Percentiles rank a stretch among this genome's conserved stretches.
Evolutionary conservation across 495 filamentous ascomycete genomes (phyloP).

Genomic region (Ramalina intermedia): DNA sequence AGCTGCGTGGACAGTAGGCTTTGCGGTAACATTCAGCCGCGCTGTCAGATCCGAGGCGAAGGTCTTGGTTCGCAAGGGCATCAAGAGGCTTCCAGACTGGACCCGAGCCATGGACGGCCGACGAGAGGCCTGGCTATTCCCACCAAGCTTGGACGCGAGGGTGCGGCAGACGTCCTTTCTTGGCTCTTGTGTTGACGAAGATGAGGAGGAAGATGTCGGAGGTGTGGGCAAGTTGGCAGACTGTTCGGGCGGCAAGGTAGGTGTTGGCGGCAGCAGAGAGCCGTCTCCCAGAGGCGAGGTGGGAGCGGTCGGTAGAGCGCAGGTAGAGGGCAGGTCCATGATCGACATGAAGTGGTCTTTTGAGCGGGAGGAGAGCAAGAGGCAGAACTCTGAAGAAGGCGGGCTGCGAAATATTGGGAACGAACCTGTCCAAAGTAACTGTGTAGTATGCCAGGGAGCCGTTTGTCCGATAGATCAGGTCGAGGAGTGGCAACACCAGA

Average conservation of each 20-base stretch:
- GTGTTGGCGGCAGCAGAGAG: slow-evolving; percentile 10
- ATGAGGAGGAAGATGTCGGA: slow-evolving; percentile 36
- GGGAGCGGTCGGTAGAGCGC: slow-evolving; percentile 13
- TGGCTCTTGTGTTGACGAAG: slow-evolving; percentile 37
- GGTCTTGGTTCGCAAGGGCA: slow-evolving; percentile 10
- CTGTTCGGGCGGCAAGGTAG: slow-evolving; percentile 18
- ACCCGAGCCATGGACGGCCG: slow-evolving; percentile 6
- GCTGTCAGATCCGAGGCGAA: slow-evolving; percentile 31
- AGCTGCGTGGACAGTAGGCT: slow-evolving; percentile 49
- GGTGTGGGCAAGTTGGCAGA: slow-evolving; percentile 36
- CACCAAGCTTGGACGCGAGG: neutral
- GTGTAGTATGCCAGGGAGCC: slow-evolving; percentile 72
- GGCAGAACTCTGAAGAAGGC: slow-evolving; percentile 24
- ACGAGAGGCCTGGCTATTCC: neutral
- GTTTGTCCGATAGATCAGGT: slow-evolving; percentile 79
- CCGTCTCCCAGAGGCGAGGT: slow-evolving; percentile 18
- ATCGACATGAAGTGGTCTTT: slow-evolving; percentile 11
- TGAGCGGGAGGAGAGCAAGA: slow-evolving; percentile 23
- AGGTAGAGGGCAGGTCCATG: neutral
- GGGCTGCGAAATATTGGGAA: slow-evolving; percentile 43
- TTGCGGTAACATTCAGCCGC: slow-evolving; percentile 50
- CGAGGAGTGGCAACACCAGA: slow-evolving; percentile 77
- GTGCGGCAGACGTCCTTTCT: slow-evolving; percentile 24
- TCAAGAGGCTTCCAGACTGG: slow-evolving; percentile 8
- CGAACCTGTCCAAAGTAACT: slow-evolving; percentile 97